These are phyloP conservation scores for Odontarrhena argentea DNA, from an alignment of 345 rosid species.

Conservation along the genomic window DNA sequence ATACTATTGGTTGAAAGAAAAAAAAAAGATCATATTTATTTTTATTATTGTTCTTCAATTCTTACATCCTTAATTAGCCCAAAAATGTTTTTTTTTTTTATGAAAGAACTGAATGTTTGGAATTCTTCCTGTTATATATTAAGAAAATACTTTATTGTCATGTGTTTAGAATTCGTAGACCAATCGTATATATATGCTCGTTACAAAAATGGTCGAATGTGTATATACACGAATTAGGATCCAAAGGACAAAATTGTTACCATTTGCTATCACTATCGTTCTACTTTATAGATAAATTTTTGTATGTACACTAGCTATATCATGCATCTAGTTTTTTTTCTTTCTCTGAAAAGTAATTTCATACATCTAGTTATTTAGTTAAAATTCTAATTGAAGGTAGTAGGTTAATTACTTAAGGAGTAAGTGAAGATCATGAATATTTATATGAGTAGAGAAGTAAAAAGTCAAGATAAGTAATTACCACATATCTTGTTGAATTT, in stretches of 20 bases:
- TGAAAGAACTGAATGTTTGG: background rate
- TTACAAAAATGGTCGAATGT: background rate
- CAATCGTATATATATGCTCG: background rate
- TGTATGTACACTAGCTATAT: background rate
- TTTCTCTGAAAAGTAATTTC: too few relatives aligned
- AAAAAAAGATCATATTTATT: background rate
- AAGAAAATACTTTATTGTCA: background rate
- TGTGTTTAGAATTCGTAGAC: background rate
- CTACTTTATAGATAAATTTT: background rate
- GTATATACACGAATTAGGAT: background rate
- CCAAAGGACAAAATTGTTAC: constrained; percentile 3
- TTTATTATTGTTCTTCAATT: too few relatives aligned
- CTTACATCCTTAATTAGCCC: background rate
- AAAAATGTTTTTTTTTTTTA: background rate
- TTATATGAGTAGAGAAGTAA: background rate
- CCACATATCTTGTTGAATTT: background rate
- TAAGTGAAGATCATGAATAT: background rate
- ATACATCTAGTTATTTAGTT: background rate
- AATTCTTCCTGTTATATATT: too few relatives aligned
- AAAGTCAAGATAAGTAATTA: constrained; percentile 5
- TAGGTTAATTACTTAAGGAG: background rate
- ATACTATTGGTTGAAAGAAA: background rate
- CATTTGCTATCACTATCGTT: constrained; percentile 5
- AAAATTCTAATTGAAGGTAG: background rate
- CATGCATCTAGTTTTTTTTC: background rate